Base-by-base conservation (phyloP, 2,329 filamentous ascomycete genomes). In the Colletotrichum truncatum region DNA sequence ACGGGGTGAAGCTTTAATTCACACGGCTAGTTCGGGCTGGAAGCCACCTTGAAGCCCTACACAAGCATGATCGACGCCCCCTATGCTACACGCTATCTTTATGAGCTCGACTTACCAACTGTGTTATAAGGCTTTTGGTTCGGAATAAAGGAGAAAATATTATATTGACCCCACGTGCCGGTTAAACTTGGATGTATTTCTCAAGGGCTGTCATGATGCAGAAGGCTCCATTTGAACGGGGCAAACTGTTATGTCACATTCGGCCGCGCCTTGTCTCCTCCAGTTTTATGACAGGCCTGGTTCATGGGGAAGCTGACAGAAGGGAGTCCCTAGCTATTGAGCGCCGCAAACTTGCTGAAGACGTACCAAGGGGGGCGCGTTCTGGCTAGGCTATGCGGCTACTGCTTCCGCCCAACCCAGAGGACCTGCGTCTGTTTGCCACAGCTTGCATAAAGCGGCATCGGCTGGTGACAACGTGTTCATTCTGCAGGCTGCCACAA, bases 91-190 rank as follows among this genome's bases (percentile, higher is more conserved):
- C n/a, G n/a, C n/a, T n/a, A n/a, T n/a, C n/a, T n/a, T n/a, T n/a
- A n/a, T n/a, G n/a, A n/a, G n/a, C n/a, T n/a, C n/a, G n/a, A n/a
- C 32, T 14, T 51, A 14, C 32, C 8, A 34, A 2, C 14, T 53
- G 34, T 12, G 16, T 38, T 38, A 14, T 16, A 51, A 28, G 25
- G 8, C 18, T n/a, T 26, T 39, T 18, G 25, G n/a, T 21, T 57
- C 58, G 63, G 58, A 36, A 39, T 23, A 66, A 64, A 64, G 58
- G 58, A 46, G 21, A 45, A 39, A 52, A 36, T 16, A 6, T 45
- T 38, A 58, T 28, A 43, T 21, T 57, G 30, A 30, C 14, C 23
- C 9, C 63, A 66, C 43, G 49, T 51, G 58, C 51, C 58, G 58
- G 51, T 5, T 64, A 57, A 57, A 64, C 14, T 34, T 26, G 34